Evolutionary conservation across 805 yeast genomes (phyloP), one percentile per base, ranked within the genome.

Genomic region (Lipomyces oligophaga): DNA sequence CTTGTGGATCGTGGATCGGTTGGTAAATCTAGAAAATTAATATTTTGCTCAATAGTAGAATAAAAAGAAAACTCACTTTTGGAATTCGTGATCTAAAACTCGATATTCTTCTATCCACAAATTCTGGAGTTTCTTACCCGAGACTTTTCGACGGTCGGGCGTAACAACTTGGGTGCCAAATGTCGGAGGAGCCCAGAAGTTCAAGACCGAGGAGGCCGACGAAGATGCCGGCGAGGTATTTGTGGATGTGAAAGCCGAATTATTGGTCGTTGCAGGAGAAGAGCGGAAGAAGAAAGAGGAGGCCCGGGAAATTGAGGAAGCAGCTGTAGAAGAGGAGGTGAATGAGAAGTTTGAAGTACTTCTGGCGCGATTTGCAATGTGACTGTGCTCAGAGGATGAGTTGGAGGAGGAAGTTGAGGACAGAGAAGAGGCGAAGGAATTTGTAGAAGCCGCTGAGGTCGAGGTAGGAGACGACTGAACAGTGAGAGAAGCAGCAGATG

Each of bases 1-100:
- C 44, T 61, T 62, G 43, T 58, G 55, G 20, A 63, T 56, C 11
- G 67, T 66, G 22, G 63, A 38, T 19, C 64, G 59, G 5, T 63
- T 41, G 19, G 43, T 18, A 38, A 65, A 52, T 25, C 54, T 50
- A 39, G 20, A 28, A 10, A 16, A 26, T 26, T 13, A 10, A 41
- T 11, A 2, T 11, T 19, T 5, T 6, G 28, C 26, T 25, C 22
- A 38, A 27, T 8, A 34, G 28, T 3, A 19, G 13, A 10, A 13
- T 24, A 6, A 15, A 13, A 37, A 18, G n/a, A 6, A 13, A 34
- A 45, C 50, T 13, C 15, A 64, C 46, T 60, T 58, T 34, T 59
- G 43, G 16, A 62, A 49, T 13, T 58, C 66, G 5, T 49, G n/a
- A 28, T 64, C 67, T 11, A 64, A 55, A 15, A 43, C 41, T 34